A percentile compares a stretch with the other conserved stretches of the same genome.
These are phyloP conservation scores for Artemisia tridentata DNA, from an alignment of 129 eudicot species.

Conservation along the genomic window DNA sequence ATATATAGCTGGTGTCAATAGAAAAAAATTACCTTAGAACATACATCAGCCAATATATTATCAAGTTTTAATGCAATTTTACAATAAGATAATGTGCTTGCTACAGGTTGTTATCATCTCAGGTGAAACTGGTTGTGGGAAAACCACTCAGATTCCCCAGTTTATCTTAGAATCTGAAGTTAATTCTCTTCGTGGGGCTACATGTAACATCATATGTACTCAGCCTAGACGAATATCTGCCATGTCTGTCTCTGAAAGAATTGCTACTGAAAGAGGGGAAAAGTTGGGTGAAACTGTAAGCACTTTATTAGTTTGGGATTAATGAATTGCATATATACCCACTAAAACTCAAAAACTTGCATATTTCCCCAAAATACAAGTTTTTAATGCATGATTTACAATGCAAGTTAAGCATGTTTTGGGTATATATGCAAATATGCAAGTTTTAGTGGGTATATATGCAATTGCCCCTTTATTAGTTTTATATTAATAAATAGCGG, in stretches of 20 bases:
- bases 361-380: too few relatives aligned
- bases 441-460: too few relatives aligned
- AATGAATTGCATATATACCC: too few relatives aligned
- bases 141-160: conserved; percentile 92
- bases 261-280: conserved; percentile 85
- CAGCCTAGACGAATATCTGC: conserved; percentile 95
- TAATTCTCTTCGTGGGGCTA: conserved; percentile 52
- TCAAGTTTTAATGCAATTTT: not conserved
- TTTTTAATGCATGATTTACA: too few relatives aligned
- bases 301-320: not conserved
- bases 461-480: not conserved
- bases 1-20: too few relatives aligned
- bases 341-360: too few relatives aligned
- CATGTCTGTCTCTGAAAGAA: conserved; percentile 89
- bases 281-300: conserved; percentile 84
- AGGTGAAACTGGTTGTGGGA: conserved; percentile 98
- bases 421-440: too few relatives aligned
- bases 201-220: conserved; percentile 79
- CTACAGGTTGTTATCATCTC: conserved; percentile 83
- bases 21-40: not conserved
- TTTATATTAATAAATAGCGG: not conserved
- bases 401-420: too few relatives aligned
- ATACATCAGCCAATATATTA: not conserved
- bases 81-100: conserved; percentile 7
- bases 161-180: conserved; percentile 77